phyloP scores from a whole-genome alignment of 2,329 filamentous ascomycete genomes.

The Gremmenia infestans region DNA sequence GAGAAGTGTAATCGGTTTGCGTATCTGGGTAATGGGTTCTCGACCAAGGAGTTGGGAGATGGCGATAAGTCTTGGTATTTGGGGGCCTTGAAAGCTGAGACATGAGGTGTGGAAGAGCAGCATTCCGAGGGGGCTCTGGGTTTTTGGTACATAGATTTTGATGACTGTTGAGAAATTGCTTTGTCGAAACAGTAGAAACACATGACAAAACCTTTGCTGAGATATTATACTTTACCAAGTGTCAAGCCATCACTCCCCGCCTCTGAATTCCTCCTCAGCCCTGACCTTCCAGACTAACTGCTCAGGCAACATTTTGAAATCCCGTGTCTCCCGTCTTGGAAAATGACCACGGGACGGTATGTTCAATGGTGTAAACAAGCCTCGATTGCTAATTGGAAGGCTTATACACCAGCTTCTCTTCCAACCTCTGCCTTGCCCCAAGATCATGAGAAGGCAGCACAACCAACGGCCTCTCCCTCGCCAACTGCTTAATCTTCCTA shows the following conservation, averaged over 20 bases:
- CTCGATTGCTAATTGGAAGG: slow-evolving; percentile 70
- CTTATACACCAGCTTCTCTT: slow-evolving; percentile 42
- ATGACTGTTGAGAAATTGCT: not conserved
- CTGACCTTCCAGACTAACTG: too few species aligned
- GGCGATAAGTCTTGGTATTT: slow-evolving; percentile 16
- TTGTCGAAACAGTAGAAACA: too few species aligned
- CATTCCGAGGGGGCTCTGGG: not conserved
- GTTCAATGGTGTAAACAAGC: not conserved
- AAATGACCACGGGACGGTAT: not conserved
- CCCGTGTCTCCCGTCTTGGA: not conserved
- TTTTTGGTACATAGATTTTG: not conserved
- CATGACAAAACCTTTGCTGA: too few species aligned
- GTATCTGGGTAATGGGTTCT: slow-evolving; percentile 18
- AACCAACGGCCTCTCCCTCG: slow-evolving; percentile 23
- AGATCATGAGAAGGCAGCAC: slow-evolving; percentile 32
- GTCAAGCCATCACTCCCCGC: too few species aligned
- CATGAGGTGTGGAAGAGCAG: not conserved
- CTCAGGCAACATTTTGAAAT: not conserved
- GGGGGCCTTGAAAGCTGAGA: slow-evolving; percentile 2
- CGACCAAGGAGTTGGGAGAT: slow-evolving; percentile 5
- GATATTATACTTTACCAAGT: too few species aligned
- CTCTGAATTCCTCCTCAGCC: too few species aligned
- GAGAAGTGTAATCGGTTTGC: slow-evolving; percentile 8
- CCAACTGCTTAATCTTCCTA: slow-evolving; percentile 31
- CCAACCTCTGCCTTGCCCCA: slow-evolving; percentile 13